A percentile compares a stretch with the other conserved stretches of the same genome.
Evolutionary conservation across 2,329 filamentous ascomycete genomes (phyloP).

Genomic region (Fusarium miscanthi): DNA sequence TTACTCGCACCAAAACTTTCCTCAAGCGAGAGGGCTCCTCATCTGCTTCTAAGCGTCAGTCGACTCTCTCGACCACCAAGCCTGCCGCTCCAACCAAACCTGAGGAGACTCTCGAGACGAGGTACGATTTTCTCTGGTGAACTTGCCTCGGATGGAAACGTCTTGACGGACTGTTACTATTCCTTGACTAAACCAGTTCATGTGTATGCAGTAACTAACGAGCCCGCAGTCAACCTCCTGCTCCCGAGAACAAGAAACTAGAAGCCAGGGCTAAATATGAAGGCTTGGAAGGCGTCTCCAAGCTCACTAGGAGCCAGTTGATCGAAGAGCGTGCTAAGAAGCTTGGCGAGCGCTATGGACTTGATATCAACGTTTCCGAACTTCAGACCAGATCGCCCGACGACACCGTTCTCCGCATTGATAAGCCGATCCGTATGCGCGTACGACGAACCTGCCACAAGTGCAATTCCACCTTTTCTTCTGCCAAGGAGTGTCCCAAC

Average conservation of each 20-base stretch:
- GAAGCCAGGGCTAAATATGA: constrained; percentile 47
- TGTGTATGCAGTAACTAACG: constrained; percentile 12
- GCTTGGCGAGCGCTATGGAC: constrained; percentile 65
- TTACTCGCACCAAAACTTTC: constrained; percentile 63
- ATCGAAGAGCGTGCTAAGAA: constrained; percentile 68
- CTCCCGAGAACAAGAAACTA: constrained; percentile 33
- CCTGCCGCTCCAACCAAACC: constrained; percentile 32
- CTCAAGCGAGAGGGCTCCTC: constrained; percentile 54
- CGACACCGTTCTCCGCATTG: constrained; percentile 70
- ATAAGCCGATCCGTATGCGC: constrained; percentile 82
- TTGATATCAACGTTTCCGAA: constrained; percentile 65
- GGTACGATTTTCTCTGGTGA: constrained; percentile 36
- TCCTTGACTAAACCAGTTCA: background rate
- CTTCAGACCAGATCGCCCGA: constrained; percentile 62
- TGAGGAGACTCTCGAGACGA: constrained; percentile 41
- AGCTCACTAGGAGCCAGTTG: constrained; percentile 61
- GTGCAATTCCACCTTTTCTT: constrained; percentile 79
- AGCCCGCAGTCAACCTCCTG: constrained; percentile 31
- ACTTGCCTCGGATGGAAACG: background rate
- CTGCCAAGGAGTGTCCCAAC: constrained; percentile 76
- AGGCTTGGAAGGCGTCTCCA: constrained; percentile 49
- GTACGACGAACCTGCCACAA: constrained; percentile 83
- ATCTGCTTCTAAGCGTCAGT: constrained; percentile 44
- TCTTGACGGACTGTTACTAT: background rate
- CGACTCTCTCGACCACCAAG: constrained; percentile 38